Percentiles rank a stretch among this genome's conserved stretches.
Conservation (phyloP, 106 monocot genomes). For the Dendrobium huoshanense region DNA sequence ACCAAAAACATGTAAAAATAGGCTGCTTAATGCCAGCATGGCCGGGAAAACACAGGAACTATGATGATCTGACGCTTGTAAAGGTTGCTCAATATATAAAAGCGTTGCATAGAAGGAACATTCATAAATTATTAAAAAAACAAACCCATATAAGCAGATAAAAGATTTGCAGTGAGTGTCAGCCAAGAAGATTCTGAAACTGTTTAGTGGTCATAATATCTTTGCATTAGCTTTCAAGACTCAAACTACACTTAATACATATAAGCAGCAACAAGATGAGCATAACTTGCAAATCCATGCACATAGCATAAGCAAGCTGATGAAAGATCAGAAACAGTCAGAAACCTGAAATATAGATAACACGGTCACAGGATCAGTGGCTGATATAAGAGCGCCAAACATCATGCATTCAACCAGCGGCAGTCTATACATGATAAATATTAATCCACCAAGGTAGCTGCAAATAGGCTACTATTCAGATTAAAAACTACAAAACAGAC, state of each 20-base stretch:
- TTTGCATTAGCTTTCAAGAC: background rate
- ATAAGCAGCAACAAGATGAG: background rate
- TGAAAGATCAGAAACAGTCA: constrained; percentile 2
- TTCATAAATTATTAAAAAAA: too few species aligned
- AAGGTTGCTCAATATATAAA: too few species aligned
- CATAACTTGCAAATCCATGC: background rate
- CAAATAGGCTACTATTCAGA: constrained; percentile 9
- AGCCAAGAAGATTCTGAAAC: too few species aligned
- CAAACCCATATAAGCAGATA: too few species aligned
- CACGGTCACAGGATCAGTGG: constrained; percentile 98
- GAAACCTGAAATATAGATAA: constrained; percentile 91
- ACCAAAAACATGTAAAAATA: too few species aligned
- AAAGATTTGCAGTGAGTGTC: too few species aligned
- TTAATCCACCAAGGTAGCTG: constrained; percentile 92
- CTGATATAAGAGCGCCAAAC: constrained; percentile 99
- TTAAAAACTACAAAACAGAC: background rate
- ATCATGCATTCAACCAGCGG: constrained; percentile 94
- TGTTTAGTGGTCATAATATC: too few species aligned
- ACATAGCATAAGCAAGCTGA: background rate
- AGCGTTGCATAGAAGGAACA: too few species aligned
- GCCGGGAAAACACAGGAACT: too few species aligned
- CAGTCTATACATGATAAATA: constrained; percentile 83
- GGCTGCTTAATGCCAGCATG: too few species aligned
- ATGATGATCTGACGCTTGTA: too few species aligned
- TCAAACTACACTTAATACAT: background rate